phyloP scores from a whole-genome alignment of 192 early-diverging fungal genomes.

The Anaeromyces robustus region DNA sequence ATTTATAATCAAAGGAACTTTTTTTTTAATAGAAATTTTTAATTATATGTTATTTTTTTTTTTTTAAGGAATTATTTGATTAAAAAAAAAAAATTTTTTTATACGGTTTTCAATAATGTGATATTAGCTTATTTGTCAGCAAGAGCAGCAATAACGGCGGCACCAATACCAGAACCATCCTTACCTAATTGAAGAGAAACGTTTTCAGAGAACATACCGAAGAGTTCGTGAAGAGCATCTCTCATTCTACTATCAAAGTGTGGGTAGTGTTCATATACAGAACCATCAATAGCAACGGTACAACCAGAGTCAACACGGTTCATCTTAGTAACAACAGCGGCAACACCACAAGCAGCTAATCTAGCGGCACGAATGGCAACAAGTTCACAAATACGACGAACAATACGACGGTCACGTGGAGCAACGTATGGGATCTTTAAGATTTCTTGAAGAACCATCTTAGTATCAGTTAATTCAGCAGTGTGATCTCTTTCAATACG shows the following conservation, averaged over 20 bases:
- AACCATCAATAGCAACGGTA: conserved; percentile 82
- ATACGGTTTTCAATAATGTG: too few relatives aligned
- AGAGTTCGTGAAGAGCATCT: conserved; percentile 51
- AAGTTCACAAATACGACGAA: conserved; percentile 53
- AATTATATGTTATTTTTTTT: not conserved
- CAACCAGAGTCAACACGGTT: conserved; percentile 22
- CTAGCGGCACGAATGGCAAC: conserved; percentile 71
- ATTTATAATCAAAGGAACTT: too few relatives aligned
- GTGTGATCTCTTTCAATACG: conserved; percentile 22
- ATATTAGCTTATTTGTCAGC: not conserved
- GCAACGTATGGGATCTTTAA: conserved; percentile 35
- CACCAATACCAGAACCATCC: conserved; percentile 67
- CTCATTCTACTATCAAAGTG: conserved; percentile 63
- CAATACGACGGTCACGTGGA: conserved; percentile 48
- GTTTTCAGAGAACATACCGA: conserved; percentile 45
- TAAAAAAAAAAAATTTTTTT: not conserved
- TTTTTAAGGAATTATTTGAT: not conserved
- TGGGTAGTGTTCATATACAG: conserved; percentile 80
- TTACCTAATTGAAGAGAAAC: conserved; percentile 62
- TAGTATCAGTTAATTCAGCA: conserved; percentile 2
- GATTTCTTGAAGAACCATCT: conserved; percentile 21
- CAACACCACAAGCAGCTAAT: conserved; percentile 44
- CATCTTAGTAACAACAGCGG: conserved; percentile 51
- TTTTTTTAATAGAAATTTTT: not conserved
- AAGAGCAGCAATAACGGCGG: conserved; percentile 46